Evolutionary conservation across 1,139 yeast genomes (phyloP).

Genomic region (Eremothecium cymbalariae): DNA sequence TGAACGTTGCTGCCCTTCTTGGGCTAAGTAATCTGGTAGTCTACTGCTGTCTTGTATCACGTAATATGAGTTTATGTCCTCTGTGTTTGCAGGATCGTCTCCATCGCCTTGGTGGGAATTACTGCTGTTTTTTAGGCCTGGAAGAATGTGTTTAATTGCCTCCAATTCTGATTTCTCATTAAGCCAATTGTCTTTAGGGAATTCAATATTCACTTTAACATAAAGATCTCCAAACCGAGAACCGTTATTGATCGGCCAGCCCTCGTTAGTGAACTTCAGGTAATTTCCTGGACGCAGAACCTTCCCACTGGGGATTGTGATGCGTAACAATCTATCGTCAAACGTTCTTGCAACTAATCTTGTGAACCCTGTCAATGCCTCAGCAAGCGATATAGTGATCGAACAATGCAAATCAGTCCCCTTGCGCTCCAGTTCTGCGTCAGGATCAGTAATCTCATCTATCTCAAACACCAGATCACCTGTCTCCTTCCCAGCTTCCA

Average conservation of each 20-base stretch:
- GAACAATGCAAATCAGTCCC: slow-evolving; percentile 59
- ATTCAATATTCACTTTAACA: slow-evolving; percentile 61
- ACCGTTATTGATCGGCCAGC: slow-evolving; percentile 61
- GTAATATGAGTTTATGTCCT: slow-evolving; percentile 11
- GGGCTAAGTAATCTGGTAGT: slow-evolving; percentile 17
- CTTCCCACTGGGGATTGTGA: slow-evolving; percentile 63
- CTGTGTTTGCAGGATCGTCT: slow-evolving; percentile 21
- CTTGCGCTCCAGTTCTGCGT: slow-evolving; percentile 45
- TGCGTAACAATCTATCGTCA: slow-evolving; percentile 66
- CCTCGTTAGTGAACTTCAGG: slow-evolving; percentile 63
- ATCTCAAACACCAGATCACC: slow-evolving; percentile 72
- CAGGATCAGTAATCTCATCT: slow-evolving; percentile 32
- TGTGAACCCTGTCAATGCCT: slow-evolving; percentile 72
- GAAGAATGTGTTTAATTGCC: slow-evolving; percentile 48
- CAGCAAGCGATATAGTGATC: slow-evolving; percentile 58
- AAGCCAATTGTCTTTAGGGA: slow-evolving; percentile 80
- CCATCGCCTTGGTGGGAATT: slow-evolving; percentile 3
- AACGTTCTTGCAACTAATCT: slow-evolving; percentile 61
- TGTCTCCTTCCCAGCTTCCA: slow-evolving; percentile 61
- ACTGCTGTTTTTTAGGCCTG: slow-evolving; percentile 28
- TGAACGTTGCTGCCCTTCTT: slow-evolving; percentile 9
- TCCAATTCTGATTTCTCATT: slow-evolving; percentile 54
- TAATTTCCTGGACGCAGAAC: slow-evolving; percentile 74
- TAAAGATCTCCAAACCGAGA: slow-evolving; percentile 62
- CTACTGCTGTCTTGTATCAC: slow-evolving; percentile 16